Conservation (phyloP, 768 basidiomycete genomes). For the Baorangia bicolor region DNA sequence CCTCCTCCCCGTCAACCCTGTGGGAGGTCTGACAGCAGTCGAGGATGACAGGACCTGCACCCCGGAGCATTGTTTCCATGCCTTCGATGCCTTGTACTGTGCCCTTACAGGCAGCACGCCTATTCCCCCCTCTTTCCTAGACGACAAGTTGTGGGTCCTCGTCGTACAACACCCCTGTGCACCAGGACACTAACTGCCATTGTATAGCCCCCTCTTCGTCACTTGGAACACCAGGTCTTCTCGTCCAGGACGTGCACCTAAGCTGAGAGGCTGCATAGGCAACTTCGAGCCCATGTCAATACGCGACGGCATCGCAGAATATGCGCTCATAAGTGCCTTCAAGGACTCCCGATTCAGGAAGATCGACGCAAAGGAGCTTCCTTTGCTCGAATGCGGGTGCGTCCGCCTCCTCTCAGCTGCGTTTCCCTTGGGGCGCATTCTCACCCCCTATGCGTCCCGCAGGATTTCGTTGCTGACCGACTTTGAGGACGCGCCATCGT, state of each 20-base stretch:
- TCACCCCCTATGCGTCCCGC: conserved; percentile 1
- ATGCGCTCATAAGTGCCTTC: conserved; percentile 90
- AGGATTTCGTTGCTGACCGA: conserved; percentile 93
- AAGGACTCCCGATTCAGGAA: conserved; percentile 82
- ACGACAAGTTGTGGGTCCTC: conserved; percentile 73
- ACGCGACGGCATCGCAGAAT: conserved; percentile 77
- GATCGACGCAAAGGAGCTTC: conserved; percentile 76
- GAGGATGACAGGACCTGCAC: conserved; percentile 52
- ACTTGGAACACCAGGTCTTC: conserved; percentile 86
- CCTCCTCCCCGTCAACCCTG: conserved; percentile 52
- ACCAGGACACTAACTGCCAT: conserved; percentile 4
- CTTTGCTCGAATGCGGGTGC: conserved; percentile 83
- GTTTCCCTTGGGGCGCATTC: neutral
- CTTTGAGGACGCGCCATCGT: conserved; percentile 80
- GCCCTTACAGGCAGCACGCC: conserved; percentile 56
- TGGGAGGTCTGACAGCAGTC: conserved; percentile 39
- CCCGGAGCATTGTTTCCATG: conserved; percentile 76
- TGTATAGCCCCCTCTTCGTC: conserved; percentile 75
- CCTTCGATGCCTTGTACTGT: conserved; percentile 80
- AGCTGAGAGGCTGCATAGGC: conserved; percentile 92
- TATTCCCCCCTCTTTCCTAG: conserved; percentile 59
- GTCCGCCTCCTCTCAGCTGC: conserved; percentile 29
- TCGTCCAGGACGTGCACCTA: conserved; percentile 56
- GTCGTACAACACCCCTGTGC: conserved; percentile 20
- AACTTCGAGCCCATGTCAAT: conserved; percentile 80